Conservation (phyloP, 441 rosid species). For the Corymbia calophylla region DNA sequence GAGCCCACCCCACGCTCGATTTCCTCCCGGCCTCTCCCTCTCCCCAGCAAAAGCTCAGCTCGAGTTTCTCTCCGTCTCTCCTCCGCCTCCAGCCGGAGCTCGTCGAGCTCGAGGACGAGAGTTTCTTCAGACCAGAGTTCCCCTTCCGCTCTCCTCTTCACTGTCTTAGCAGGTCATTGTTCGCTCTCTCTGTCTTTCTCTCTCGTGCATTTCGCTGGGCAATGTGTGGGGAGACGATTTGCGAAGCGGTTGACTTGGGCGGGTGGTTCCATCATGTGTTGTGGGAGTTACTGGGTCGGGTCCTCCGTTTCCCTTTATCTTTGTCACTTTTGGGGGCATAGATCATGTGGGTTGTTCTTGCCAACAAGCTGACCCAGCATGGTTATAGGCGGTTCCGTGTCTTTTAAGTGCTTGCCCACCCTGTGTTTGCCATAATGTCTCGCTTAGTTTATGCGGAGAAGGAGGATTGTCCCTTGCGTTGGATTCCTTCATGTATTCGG, state of each 20-base stretch:
- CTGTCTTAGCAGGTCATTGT: neutral
- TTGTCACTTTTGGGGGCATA: neutral
- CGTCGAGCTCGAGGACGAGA: neutral
- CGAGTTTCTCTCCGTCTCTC: neutral
- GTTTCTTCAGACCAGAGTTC: neutral
- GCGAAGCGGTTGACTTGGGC: neutral
- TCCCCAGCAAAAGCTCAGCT: neutral
- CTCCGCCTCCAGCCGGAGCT: neutral
- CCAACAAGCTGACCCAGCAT: neutral
- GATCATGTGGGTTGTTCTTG: neutral
- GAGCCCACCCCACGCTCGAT: neutral
- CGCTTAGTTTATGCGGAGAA: neutral
- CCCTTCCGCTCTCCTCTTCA: neutral
- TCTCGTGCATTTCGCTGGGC: neutral
- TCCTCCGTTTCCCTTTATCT: neutral
- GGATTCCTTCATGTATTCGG: neutral
- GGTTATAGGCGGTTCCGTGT: neutral
- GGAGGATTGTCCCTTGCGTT: neutral
- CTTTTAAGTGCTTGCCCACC: neutral
- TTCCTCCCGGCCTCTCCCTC: neutral
- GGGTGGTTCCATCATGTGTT: neutral
- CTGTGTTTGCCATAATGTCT: neutral
- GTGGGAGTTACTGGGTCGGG: neutral
- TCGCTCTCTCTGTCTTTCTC: neutral
- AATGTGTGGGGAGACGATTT: neutral